Conservation (phyloP, 2,329 filamentous ascomycete genomes). For the Volutella citrinella region DNA sequence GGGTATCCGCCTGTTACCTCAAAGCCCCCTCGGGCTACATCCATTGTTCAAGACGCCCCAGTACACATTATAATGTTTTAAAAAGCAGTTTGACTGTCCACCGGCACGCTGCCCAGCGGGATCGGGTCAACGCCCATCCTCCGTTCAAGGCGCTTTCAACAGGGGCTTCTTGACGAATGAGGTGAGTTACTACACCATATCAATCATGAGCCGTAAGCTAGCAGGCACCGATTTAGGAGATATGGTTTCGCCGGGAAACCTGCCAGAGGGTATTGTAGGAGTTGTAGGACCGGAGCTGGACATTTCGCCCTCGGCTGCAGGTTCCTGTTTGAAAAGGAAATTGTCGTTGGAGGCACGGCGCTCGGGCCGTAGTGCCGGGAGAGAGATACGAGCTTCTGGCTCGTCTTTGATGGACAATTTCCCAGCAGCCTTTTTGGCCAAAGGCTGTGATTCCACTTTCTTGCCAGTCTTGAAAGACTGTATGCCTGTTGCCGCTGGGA, state of each 20-base stretch:
- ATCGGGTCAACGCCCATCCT: too few species aligned
- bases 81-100: too few species aligned
- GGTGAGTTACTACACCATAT: constrained; percentile 15
- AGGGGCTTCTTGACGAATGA: not conserved
- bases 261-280: too few species aligned
- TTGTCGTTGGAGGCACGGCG: constrained; percentile 14
- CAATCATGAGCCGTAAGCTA: constrained; percentile 38
- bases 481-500: constrained; percentile 41
- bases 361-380: constrained; percentile 24
- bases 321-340: constrained; percentile 13
- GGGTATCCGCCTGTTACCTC: constrained; percentile 8
- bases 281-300: constrained; percentile 13
- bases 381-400: constrained; percentile 1
- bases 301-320: constrained; percentile 10
- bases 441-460: constrained; percentile 8
- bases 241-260: too few species aligned
- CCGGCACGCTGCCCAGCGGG: too few species aligned
- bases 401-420: constrained; percentile 6
- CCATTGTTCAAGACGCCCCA: too few species aligned
- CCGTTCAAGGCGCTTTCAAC: too few species aligned
- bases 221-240: constrained; percentile 41
- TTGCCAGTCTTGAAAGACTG: constrained; percentile 25
- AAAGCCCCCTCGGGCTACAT: too few species aligned
- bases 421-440: too few species aligned
- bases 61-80: too few species aligned